These are phyloP conservation scores for Acorus calamus DNA, from an alignment of 106 monocot species.

Conservation along the genomic window DNA sequence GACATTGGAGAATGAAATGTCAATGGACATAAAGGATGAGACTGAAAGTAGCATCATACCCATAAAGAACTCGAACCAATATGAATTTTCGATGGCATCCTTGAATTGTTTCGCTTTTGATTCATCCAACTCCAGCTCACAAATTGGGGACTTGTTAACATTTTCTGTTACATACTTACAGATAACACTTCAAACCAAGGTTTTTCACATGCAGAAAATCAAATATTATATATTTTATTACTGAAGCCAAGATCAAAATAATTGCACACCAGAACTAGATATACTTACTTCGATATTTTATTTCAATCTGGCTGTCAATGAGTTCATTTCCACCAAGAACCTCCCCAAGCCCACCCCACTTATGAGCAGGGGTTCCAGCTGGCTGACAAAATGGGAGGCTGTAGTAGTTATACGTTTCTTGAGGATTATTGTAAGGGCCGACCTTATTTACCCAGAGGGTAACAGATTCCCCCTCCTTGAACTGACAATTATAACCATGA, in stretches of 20 bases:
- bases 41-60: conserved; percentile 30
- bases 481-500: conserved; percentile 34
- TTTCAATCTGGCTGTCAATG: conserved; percentile 70
- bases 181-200: no score
- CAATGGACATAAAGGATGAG: background rate
- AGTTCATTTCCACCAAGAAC: conserved; percentile 93
- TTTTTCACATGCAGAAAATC: no score
- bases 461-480: conserved; percentile 48
- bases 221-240: no score
- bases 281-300: conserved; percentile 50
- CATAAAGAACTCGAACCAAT: conserved; percentile 85
- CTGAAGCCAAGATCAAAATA: background rate
- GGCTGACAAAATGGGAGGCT: conserved; percentile 80
- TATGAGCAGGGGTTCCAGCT: conserved; percentile 51
- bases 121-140: conserved; percentile 52
- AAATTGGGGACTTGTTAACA: conserved; percentile 52
- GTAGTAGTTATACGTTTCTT: conserved; percentile 93
- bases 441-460: conserved; percentile 94
- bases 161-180: conserved; percentile 28
- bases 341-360: conserved; percentile 92
- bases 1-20: background rate
- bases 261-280: background rate
- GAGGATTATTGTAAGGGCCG: conserved; percentile 86
- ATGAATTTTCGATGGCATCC: conserved; percentile 60
- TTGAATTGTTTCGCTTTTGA: conserved; percentile 53